Evolutionary conservation across 345 rosid species (phyloP), one percentile per base, ranked within the genome.

Genomic region (Salix udensis): DNA sequence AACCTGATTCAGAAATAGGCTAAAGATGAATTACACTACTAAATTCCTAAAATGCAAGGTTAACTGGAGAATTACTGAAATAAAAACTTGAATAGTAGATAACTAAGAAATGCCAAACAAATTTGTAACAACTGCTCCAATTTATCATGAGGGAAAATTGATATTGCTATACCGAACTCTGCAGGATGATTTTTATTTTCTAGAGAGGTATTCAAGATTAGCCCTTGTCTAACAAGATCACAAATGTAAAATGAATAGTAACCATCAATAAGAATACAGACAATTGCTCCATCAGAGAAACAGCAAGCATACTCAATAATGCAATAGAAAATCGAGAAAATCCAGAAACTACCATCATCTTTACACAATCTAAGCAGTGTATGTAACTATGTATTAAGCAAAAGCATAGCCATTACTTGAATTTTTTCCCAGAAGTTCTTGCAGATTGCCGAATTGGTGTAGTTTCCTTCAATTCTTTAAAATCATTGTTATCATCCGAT

Each of bases 381-480:
- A 46, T 46, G 50, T 44, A 44, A 13, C 15, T 46, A 46, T 46
- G 50, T 28, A 40, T 55, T 64, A 77, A 62, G 72, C 60, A 55
- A 86, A 79, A 73, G 64, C 39, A 12, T 60, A 87, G 65, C 37
- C 2, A 74, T 58, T 46, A 46, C 50, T 46, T 92, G 82, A 89
- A 88, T 73, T 74, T 90, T 87, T 87, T 95, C 11, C 94, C 87
- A 68, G 92, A 85, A 50, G 78, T 91, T 86, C 98, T 86, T 79
- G 78, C 86, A 65, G 94, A 93, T 24, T 87, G 88, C 39, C 91
- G 91, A 55, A 85, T 83, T 8, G 94, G 98, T 30, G 89, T 90
- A 42, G 75, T 76, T 85, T 90, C 87, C 77, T 79, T 84, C 87
- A 79, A 81, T 69, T 71, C 85, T 46, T 85, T 86, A 68, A 82